Percentiles rank a stretch among this genome's conserved stretches.
Conservation (phyloP, 176 grass and related monocot genomes). For the Saccharum spontaneum region DNA sequence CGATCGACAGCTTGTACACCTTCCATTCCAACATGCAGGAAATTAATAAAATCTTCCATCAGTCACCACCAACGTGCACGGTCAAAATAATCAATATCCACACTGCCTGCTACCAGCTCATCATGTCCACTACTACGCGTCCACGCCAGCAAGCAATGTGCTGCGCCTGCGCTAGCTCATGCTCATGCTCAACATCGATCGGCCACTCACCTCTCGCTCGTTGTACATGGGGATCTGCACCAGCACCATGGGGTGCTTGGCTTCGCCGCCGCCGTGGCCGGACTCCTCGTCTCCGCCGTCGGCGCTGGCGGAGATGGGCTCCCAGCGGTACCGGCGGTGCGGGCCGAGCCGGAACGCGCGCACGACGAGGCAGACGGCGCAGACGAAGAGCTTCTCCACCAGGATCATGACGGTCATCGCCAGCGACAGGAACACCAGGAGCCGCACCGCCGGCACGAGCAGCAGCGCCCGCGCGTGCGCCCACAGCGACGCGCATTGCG, state of each 20-base stretch:
- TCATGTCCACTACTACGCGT: not conserved
- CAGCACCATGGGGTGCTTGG: conserved; percentile 67
- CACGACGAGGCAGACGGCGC: conserved; percentile 33
- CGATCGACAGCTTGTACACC: conserved; percentile 97
- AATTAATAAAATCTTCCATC: not conserved
- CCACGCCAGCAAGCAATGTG: not conserved
- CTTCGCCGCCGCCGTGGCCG: not conserved
- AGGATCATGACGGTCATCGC: conserved; percentile 74
- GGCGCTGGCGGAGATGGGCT: conserved; percentile 14
- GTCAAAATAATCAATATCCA: not conserved
- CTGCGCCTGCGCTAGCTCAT: not conserved
- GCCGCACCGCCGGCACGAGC: conserved; percentile 48
- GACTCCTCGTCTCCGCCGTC: conserved; percentile 25
- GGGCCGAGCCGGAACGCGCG: conserved; percentile 43
- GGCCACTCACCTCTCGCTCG: conserved; percentile 67
- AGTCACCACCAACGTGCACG: not conserved
- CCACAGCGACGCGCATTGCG: conserved; percentile 41
- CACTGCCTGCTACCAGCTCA: not conserved
- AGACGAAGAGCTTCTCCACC: conserved; percentile 66
- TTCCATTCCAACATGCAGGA: conserved; percentile 8
- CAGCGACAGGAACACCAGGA: conserved; percentile 42
- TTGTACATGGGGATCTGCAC: conserved; percentile 99
- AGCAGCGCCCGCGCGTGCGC: conserved; percentile 30
- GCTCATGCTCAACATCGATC: not conserved
- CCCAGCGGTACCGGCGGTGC: conserved; percentile 64